Conservation (phyloP, 345 rosid species). For the Populus deltoides region DNA sequence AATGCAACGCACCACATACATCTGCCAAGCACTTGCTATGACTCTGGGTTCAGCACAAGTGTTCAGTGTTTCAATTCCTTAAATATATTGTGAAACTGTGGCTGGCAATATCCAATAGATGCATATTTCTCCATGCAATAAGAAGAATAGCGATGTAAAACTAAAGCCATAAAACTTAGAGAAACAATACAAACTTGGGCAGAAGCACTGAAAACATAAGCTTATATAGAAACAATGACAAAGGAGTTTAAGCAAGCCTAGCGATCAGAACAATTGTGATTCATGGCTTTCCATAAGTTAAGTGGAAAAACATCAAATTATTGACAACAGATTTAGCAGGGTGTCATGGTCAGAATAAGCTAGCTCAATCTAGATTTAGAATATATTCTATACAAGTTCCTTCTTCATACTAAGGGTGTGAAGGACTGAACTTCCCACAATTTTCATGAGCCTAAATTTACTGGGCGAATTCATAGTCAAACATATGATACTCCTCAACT, state of each 20-base stretch:
- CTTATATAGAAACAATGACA: background rate
- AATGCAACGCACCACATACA: conserved; percentile 30
- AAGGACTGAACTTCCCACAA: background rate
- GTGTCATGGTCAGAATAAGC: no score
- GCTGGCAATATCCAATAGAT: background rate
- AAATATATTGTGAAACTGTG: background rate
- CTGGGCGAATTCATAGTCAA: background rate
- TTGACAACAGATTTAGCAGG: no score
- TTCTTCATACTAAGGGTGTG: background rate
- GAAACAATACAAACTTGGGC: background rate
- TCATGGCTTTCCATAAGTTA: background rate
- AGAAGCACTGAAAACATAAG: background rate
- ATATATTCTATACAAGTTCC: background rate
- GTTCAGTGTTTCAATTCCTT: conserved; percentile 17
- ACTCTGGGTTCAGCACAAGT: conserved; percentile 22
- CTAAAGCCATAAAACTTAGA: background rate
- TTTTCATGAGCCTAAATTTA: background rate
- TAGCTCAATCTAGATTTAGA: no score
- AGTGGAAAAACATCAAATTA: background rate
- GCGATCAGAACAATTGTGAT: background rate
- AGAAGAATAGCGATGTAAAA: background rate
- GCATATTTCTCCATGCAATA: background rate
- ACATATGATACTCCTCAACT: no score
- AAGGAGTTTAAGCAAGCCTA: background rate
- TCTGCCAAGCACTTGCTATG: conserved; percentile 31